These are phyloP conservation scores for Pyrrhoderma lamaoense DNA, from an alignment of 1,284 basidiomycete species.

Conservation along the genomic window DNA sequence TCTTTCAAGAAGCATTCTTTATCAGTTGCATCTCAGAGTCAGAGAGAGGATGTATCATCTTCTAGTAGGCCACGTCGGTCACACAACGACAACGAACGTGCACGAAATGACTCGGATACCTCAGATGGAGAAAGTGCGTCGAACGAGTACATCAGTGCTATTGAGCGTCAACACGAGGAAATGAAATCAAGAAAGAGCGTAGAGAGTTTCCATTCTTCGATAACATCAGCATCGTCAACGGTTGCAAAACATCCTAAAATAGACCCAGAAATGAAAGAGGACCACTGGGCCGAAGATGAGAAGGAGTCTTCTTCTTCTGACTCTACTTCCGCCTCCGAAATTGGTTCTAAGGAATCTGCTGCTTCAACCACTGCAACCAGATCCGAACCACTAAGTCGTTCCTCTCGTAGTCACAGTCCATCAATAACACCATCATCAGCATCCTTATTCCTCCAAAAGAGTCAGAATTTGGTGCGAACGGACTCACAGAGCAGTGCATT, in stretches of 20 bases:
- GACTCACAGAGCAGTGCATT: conserved; percentile 59
- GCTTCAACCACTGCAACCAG: conserved; percentile 16
- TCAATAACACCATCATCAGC: conserved; percentile 2
- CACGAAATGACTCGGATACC: conserved; percentile 68
- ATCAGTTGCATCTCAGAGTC: background rate
- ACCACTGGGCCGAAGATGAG: conserved; percentile 18
- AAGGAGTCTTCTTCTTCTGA: conserved; percentile 12
- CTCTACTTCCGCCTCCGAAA: conserved; percentile 10
- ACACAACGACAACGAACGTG: conserved; percentile 66
- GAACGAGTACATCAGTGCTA: background rate
- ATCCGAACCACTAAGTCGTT: conserved; percentile 8
- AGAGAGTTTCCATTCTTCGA: background rate
- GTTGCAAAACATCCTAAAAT: background rate
- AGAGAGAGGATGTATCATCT: background rate
- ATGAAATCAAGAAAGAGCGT: conserved; percentile 2
- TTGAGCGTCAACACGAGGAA: background rate
- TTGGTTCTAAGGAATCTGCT: too few species aligned
- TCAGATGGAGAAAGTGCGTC: conserved; percentile 25
- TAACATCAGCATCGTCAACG: background rate
- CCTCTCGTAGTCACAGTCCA: conserved; percentile 12
- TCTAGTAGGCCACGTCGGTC: conserved; percentile 30
- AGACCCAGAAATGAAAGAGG: conserved; percentile 8
- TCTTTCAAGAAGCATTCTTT: conserved; percentile 5
- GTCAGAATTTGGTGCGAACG: conserved; percentile 32
- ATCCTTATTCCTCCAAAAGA: background rate